These are phyloP conservation scores for Nitzschia palea DNA, from an alignment of 108 stramenopile genomes.

Conservation along the genomic window DNA sequence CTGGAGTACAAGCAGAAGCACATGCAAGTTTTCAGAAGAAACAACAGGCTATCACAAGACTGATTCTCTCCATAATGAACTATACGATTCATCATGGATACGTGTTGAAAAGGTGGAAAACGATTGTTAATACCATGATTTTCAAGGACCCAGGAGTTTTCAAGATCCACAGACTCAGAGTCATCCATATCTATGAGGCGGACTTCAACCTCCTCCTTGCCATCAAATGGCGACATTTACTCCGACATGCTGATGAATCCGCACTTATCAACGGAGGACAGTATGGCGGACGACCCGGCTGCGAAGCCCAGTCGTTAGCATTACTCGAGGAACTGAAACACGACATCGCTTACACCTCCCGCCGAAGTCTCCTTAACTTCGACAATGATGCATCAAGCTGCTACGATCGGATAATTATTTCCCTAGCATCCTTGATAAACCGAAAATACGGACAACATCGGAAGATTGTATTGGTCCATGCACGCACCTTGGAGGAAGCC, in stretches of 20 bases:
- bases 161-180: slow-evolving; percentile 7
- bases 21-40: background rate
- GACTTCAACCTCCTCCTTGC: slow-evolving; percentile 1
- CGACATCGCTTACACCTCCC: background rate
- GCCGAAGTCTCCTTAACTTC: background rate
- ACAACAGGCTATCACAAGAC: background rate
- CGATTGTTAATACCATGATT: background rate
- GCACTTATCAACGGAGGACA: background rate
- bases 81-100: background rate
- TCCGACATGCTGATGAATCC: background rate
- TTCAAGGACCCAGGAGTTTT: background rate
- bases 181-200: slow-evolving; percentile 20
- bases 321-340: background rate
- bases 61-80: background rate
- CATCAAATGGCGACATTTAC: background rate
- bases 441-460: background rate
- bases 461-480: background rate
- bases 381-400: slow-evolving; percentile 1
- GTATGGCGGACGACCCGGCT: background rate
- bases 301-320: background rate
- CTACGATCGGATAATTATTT: background rate
- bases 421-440: background rate
- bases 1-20: background rate
- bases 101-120: background rate
- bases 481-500: background rate